A percentile compares a stretch with the other conserved stretches of the same genome.
phyloP scores from a whole-genome alignment of 179 eudicot genomes.

The Sideroxylon spinosum region DNA sequence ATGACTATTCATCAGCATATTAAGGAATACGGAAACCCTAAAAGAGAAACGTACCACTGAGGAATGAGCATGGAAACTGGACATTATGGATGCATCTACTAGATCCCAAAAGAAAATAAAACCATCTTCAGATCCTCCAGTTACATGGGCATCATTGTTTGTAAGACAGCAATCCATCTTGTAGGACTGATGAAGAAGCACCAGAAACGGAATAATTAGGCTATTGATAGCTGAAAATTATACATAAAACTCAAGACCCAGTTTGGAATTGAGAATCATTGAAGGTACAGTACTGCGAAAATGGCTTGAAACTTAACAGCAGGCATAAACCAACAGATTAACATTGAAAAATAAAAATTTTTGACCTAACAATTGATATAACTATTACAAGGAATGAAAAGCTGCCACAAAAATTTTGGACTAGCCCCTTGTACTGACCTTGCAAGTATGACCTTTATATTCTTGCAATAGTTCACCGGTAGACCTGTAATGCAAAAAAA shows the following conservation, averaged over 20 bases:
- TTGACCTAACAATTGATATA: not conserved
- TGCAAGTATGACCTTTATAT: constrained; percentile 91
- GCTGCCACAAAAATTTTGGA: not conserved
- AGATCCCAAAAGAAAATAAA: constrained; percentile 87
- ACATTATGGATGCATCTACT: constrained; percentile 74
- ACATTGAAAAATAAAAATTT: not conserved
- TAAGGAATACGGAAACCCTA: not conserved
- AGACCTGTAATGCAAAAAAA: constrained; percentile 40
- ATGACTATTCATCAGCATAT: not conserved
- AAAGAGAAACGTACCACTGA: constrained; percentile 65
- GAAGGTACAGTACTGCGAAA: not conserved
- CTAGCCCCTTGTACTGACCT: constrained; percentile 42
- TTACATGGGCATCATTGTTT: constrained; percentile 80
- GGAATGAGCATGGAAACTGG: constrained; percentile 83
- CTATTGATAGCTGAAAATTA: not conserved
- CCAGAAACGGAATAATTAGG: not conserved
- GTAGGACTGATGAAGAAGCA: constrained; percentile 50
- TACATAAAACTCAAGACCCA: not conserved
- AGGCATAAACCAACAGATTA: not conserved
- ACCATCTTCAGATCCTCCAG: constrained; percentile 93
- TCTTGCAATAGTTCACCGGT: constrained; percentile 85
- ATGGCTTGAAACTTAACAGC: not conserved
- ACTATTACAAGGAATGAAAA: not conserved
- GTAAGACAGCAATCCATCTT: constrained; percentile 96
- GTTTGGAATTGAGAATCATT: not conserved